Evolutionary conservation across 208 protist species (phyloP).

Genomic region (Acanthamoeba quina): DNA sequence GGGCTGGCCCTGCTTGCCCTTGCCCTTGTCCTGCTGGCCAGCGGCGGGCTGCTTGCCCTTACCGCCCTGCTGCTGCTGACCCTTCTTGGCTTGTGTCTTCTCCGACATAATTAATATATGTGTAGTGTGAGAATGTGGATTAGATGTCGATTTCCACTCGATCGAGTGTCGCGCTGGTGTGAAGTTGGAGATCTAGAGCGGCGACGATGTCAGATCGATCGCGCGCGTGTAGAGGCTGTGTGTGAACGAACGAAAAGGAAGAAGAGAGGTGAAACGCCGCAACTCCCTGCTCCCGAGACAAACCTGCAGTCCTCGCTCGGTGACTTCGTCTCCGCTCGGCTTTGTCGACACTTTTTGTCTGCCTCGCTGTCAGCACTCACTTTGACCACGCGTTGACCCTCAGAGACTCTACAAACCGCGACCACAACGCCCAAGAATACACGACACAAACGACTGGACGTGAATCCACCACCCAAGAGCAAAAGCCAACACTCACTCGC

Average conservation of each 20-base stretch:
- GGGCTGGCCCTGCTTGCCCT: neutral
- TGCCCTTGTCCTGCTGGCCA: neutral
- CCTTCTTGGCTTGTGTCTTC: slow-evolving; percentile 46
- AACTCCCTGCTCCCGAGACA: neutral
- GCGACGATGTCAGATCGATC: neutral
- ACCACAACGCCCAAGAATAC: too few relatives aligned
- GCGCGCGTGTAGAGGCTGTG: neutral
- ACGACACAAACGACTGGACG: too few relatives aligned
- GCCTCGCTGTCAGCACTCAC: neutral
- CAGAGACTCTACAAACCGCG: too few relatives aligned
- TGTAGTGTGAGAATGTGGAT: neutral
- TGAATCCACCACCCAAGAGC: too few relatives aligned
- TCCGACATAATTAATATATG: neutral
- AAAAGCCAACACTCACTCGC: too few relatives aligned
- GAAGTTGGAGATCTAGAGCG: neutral
- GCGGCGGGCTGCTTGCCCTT: slow-evolving; percentile 23
- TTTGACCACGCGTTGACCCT: neutral
- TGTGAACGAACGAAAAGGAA: neutral
- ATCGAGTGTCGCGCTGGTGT: neutral
- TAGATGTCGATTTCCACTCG: neutral
- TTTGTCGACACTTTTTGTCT: neutral
- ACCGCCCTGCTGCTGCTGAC: slow-evolving; percentile 56
- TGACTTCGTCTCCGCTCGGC: neutral
- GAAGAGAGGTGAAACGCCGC: neutral
- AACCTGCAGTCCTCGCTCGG: too few relatives aligned